Conservation (phyloP, 441 rosid genomes). For the Codiaeum variegatum region DNA sequence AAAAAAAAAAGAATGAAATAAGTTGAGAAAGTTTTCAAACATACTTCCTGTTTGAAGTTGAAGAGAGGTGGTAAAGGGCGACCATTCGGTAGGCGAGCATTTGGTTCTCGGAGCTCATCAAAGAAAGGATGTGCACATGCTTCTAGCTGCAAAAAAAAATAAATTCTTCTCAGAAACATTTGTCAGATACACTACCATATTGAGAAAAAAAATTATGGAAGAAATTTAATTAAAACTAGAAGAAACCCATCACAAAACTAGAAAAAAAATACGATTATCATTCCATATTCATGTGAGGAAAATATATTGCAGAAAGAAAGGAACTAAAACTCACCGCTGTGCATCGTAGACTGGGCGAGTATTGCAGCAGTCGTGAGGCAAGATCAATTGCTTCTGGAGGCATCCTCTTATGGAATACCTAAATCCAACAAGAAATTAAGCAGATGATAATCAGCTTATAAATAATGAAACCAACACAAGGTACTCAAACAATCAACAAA, state of each 20-base stretch:
- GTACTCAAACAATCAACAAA: neutral
- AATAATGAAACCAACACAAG: too few relatives aligned
- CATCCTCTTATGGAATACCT: conserved; percentile 95
- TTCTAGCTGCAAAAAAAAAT: conserved; percentile 31
- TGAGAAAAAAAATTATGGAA: neutral
- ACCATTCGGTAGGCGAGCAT: conserved; percentile 41
- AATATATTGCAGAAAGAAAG: conserved; percentile 3
- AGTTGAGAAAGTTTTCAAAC: conserved; percentile 9
- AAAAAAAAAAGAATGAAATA: neutral
- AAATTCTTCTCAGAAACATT: neutral
- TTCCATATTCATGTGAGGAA: too few relatives aligned
- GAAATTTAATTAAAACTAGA: neutral
- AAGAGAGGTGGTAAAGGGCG: conserved; percentile 45
- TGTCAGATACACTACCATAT: neutral
- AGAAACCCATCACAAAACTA: too few relatives aligned
- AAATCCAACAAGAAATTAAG: conserved; percentile 9
- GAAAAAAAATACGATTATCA: too few relatives aligned
- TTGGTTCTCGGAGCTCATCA: conserved; percentile 46
- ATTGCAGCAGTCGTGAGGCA: conserved; percentile 90
- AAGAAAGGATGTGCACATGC: conserved; percentile 48
- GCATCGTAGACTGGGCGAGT: conserved; percentile 85
- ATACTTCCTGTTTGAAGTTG: conserved; percentile 64
- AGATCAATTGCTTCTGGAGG: conserved; percentile 97
- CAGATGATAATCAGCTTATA: neutral
- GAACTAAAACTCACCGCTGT: conserved; percentile 56